Evolutionary conservation across 805 yeast species (phyloP).

Genomic region (Yarrowia keelungensis): DNA sequence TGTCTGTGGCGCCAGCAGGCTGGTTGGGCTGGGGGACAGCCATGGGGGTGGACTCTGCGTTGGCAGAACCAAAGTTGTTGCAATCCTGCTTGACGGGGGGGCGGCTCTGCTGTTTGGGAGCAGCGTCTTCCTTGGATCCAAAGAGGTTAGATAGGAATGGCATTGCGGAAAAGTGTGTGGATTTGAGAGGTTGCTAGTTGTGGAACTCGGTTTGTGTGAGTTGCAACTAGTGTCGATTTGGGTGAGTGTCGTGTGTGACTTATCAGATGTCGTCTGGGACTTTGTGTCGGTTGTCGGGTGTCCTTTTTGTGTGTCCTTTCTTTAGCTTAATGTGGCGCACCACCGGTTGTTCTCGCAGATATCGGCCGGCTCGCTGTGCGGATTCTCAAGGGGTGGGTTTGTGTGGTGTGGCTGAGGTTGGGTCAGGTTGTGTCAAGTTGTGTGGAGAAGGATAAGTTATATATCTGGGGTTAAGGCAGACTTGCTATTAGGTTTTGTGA

Average conservation of each 20-base stretch:
- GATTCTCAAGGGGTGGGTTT: neutral
- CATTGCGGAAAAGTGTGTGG: neutral
- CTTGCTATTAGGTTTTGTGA: constrained; percentile 31
- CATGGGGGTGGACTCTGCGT: constrained; percentile 37
- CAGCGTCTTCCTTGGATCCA: constrained; percentile 20
- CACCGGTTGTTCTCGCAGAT: too few species aligned
- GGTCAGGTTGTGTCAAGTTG: neutral
- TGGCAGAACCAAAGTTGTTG: constrained; percentile 35
- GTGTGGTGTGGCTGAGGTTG: too few species aligned
- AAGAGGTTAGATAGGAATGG: constrained; percentile 34
- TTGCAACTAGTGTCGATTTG: neutral
- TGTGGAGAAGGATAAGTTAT: constrained; percentile 36
- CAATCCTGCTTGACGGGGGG: constrained; percentile 32
- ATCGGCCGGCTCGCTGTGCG: constrained; percentile 16
- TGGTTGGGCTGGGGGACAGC: constrained; percentile 34
- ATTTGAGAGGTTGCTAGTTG: neutral
- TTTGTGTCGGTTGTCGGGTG: too few species aligned
- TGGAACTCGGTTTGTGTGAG: too few species aligned
- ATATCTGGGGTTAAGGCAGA: constrained; percentile 36
- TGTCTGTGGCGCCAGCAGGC: neutral
- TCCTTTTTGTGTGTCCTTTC: too few species aligned
- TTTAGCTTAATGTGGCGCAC: too few species aligned
- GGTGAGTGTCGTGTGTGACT: neutral
- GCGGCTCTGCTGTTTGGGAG: constrained; percentile 9
- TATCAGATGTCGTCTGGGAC: neutral